Conservation (phyloP, 768 basidiomycete genomes). For the Rhodotorula toruloides region DNA sequence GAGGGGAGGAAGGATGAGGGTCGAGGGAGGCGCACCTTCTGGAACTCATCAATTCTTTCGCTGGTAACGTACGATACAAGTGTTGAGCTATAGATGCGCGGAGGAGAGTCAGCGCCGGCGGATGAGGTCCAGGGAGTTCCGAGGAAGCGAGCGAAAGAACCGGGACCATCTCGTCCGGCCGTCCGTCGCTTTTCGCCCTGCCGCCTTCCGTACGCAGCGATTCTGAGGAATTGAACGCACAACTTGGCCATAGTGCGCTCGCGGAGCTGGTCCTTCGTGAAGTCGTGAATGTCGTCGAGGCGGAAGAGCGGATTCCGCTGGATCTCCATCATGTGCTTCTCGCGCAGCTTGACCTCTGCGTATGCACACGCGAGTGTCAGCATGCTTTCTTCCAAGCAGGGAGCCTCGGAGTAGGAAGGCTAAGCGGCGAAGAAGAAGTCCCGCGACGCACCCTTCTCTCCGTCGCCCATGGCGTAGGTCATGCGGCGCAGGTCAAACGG, state of each 20-base stretch:
- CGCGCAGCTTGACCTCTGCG: conserved; percentile 39
- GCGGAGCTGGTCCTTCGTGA: conserved; percentile 38
- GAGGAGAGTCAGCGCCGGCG: too few relatives aligned
- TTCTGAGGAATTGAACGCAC: conserved; percentile 19
- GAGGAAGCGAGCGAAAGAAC: too few relatives aligned
- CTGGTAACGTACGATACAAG: conserved; percentile 50
- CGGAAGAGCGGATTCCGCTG: conserved; percentile 48
- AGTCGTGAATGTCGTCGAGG: conserved; percentile 49
- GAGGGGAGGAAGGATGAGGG: too few relatives aligned
- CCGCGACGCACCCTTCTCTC: conserved; percentile 12
- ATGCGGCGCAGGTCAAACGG: conserved; percentile 32
- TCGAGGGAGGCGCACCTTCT: conserved; percentile 19
- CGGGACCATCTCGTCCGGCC: too few relatives aligned
- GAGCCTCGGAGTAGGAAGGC: background rate
- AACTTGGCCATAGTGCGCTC: conserved; percentile 51
- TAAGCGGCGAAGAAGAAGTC: background rate
- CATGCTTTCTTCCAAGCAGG: background rate
- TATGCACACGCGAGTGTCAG: background rate
- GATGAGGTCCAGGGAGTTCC: too few relatives aligned
- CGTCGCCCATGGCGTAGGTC: conserved; percentile 32
- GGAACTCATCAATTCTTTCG: conserved; percentile 48
- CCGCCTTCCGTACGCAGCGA: too few relatives aligned
- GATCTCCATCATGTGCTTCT: conserved; percentile 48
- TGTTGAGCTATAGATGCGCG: background rate
- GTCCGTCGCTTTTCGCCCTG: background rate